Evolutionary conservation across 345 rosid species (phyloP), one percentile per base, ranked within the genome.

Genomic region (Aurinia saxatilis): DNA sequence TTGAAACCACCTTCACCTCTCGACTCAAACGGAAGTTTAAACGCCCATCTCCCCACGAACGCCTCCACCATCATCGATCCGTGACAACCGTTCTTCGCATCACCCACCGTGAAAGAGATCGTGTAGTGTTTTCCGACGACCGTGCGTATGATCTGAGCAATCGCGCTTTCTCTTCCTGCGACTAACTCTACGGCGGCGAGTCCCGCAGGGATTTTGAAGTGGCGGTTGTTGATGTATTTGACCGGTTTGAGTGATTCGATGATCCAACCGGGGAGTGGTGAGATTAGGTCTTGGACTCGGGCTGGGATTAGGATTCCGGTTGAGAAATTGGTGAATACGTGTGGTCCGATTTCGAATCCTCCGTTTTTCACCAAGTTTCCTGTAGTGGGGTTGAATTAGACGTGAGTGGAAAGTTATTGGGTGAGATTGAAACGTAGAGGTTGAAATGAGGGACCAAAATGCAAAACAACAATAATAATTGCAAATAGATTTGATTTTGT

Each of bases 231-330:
- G 1, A 86, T 70, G 76, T 76, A 84, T 57, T 88, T 91, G 10
- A 91, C 86, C 0, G 96, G 91, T 59, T 83, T 86, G 7, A 88
- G 75, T 5, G 98, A 91, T 56, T 88, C 98, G 4, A 91, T 36
- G 50, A 91, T 88, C 98, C 96, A 91, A 0, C 95, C 95, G 0
- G 88, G 96, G 17, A 91, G 85, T 0, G 98, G 95, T 4, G 98
- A 91, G 44, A 81, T 78, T 0, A 30, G 9, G 73, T 86, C 90
- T 29, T 41, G 57, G 7, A 57, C 57, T 50, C 47, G 77, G 0
- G 96, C 70, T n/a, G 91, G 98, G 33, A 88, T 70, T 50, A 91
- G 81, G 50, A 88, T 77, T 6, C 96, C 98, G 2, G 91, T 91
- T n/a, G 95, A 81, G 72, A 60, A 88, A 78, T 88, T 88, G 13